Conservation (phyloP, 306 rosid genomes). For the Sicyos baderoa region DNA sequence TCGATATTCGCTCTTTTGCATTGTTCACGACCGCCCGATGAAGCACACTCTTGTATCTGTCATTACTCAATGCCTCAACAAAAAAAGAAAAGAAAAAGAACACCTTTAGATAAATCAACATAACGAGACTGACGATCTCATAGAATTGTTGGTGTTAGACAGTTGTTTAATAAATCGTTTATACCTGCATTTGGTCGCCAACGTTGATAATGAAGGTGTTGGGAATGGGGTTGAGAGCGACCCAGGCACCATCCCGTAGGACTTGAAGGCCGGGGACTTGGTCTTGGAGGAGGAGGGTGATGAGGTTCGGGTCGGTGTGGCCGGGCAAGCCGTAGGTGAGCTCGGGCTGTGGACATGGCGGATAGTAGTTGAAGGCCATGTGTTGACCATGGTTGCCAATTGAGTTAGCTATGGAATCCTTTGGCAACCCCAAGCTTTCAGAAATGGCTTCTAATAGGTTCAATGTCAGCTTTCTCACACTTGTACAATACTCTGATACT, state of each 20-base stretch:
- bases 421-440: constrained; percentile 37
- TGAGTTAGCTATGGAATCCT: constrained; percentile 23
- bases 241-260: constrained; percentile 34
- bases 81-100: too few species aligned
- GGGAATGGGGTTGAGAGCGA: constrained; percentile 38
- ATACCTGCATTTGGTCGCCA: constrained; percentile 53
- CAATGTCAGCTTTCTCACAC: constrained; percentile 31
- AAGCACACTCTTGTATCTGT: constrained; percentile 38
- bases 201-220: constrained; percentile 42
- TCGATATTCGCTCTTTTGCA: constrained; percentile 32
- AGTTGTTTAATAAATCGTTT: too few species aligned
- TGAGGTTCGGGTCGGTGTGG: constrained; percentile 42
- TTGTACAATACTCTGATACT: constrained; percentile 32
- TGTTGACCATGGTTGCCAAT: constrained; percentile 41
- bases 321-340: constrained; percentile 46
- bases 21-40: constrained; percentile 44
- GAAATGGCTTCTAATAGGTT: constrained; percentile 39
- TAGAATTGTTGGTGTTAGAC: too few species aligned
- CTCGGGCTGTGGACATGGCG: constrained; percentile 47
- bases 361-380: constrained; percentile 52
- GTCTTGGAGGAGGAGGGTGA: constrained; percentile 47
- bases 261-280: constrained; percentile 49
- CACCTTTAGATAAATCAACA: too few species aligned
- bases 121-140: too few species aligned
- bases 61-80: constrained; percentile 38